These are phyloP conservation scores for Pseudogymnoascus sp. DNA, from an alignment of 2,329 filamentous ascomycete species.

Conservation along the genomic window DNA sequence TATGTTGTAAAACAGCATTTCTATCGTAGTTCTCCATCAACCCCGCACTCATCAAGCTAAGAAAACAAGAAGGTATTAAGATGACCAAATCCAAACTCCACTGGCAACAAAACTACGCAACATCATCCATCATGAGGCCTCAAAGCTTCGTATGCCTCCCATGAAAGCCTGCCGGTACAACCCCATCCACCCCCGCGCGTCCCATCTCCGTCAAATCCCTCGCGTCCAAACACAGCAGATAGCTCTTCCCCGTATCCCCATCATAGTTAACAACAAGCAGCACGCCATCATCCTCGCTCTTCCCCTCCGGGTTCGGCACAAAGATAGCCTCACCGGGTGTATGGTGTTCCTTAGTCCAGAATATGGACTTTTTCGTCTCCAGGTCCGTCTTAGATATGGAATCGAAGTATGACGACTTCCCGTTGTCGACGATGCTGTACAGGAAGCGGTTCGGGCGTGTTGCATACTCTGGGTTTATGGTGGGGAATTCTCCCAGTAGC, in stretches of 20 bases:
- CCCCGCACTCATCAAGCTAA: not conserved
- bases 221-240: conserved; percentile 59
- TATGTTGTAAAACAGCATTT: not conserved
- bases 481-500: conserved; percentile 56
- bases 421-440: conserved; percentile 50
- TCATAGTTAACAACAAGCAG: conserved; percentile 59
- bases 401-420: conserved; percentile 54
- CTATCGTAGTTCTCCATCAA: not conserved
- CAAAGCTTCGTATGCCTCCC: conserved; percentile 39
- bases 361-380: conserved; percentile 40
- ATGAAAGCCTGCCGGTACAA: conserved; percentile 59
- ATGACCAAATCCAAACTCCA: not conserved
- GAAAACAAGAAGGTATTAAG: not conserved
- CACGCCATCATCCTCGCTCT: conserved; percentile 56
- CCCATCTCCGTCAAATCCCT: conserved; percentile 56
- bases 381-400: conserved; percentile 60
- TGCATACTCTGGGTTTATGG: conserved; percentile 52
- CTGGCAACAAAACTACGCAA: not conserved
- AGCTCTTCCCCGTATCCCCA: conserved; percentile 50
- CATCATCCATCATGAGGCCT: not conserved
- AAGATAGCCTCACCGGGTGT: conserved; percentile 66
- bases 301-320: conserved; percentile 43
- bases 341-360: conserved; percentile 54
- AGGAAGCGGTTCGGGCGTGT: conserved; percentile 50
- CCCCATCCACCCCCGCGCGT: conserved; percentile 53